Conservation (phyloP, 768 basidiomycete genomes). For the Termitomyces sp. region DNA sequence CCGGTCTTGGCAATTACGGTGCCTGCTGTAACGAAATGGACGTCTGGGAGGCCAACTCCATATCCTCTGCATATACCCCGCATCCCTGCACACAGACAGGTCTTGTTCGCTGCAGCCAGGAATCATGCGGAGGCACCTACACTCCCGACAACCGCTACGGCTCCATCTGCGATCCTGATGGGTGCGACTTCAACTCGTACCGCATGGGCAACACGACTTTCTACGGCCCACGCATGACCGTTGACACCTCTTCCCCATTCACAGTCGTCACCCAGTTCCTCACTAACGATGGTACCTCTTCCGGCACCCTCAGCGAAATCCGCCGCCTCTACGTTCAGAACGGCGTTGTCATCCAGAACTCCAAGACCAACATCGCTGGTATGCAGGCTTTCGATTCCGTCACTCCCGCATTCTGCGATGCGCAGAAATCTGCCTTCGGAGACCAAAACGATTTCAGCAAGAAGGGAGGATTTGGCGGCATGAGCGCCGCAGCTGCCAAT, state of each 20-base stretch:
- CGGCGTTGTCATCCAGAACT: constrained; percentile 44
- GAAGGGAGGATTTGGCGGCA: constrained; percentile 25
- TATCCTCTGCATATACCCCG: constrained; percentile 45
- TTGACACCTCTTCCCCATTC: constrained; percentile 46
- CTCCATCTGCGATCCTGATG: constrained; percentile 29
- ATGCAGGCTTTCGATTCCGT: constrained; percentile 36
- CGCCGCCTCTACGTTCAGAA: constrained; percentile 29
- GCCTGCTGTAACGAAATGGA: constrained; percentile 57
- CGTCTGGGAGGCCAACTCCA: constrained; percentile 53
- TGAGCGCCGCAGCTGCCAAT: constrained; percentile 27
- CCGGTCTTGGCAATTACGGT: constrained; percentile 40
- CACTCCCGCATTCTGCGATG: constrained; percentile 41
- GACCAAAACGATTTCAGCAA: not conserved
- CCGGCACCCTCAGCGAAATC: constrained; percentile 47
- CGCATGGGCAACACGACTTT: constrained; percentile 44
- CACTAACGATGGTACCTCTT: constrained; percentile 37
- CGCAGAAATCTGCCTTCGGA: constrained; percentile 38
- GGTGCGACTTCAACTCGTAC: constrained; percentile 52
- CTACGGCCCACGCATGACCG: constrained; percentile 40
- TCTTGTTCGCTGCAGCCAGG: constrained; percentile 37
- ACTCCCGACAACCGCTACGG: constrained; percentile 25
- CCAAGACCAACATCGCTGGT: constrained; percentile 38
- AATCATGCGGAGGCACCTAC: constrained; percentile 26
- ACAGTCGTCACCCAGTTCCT: constrained; percentile 59
- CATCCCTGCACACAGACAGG: constrained; percentile 40